phyloP scores from a whole-genome alignment of 371 early-diverging fungal species.

The Mucor ambiguus region DNA sequence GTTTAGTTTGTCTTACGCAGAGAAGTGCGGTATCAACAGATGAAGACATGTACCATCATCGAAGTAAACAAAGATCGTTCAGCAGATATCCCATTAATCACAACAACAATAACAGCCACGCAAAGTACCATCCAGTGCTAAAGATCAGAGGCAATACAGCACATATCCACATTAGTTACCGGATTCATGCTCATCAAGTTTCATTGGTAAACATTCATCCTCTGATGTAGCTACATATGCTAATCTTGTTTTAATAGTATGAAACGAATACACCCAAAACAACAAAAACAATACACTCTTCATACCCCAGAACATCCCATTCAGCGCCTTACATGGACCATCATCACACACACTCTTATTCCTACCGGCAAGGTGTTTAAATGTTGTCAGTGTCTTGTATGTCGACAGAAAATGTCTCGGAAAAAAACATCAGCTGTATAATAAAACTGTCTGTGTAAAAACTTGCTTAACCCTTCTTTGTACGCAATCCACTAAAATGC shows the following conservation, averaged over 20 bases:
- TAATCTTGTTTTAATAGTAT: neutral
- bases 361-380: conserved; percentile 1
- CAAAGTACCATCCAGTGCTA: neutral
- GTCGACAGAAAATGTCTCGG: conserved; percentile 9
- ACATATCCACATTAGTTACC: conserved; percentile 28
- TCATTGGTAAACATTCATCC: neutral
- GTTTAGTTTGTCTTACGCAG: conserved; percentile 9
- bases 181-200: conserved; percentile 24
- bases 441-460: neutral
- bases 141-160: conserved; percentile 16
- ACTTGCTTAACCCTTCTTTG: neutral
- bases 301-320: conserved; percentile 13
- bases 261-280: neutral
- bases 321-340: neutral
- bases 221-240: neutral
- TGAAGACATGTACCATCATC: neutral
- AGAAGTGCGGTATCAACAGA: neutral
- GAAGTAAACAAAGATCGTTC: neutral
- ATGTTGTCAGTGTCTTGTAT: conserved; percentile 4
- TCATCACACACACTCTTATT: neutral
- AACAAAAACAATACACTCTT: conserved; percentile 4
- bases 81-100: neutral
- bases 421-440: neutral
- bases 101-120: neutral
- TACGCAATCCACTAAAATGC: neutral